A percentile compares a stretch with the other conserved stretches of the same genome.
Conservation (phyloP, 768 basidiomycete genomes). For the Russula foetens region DNA sequence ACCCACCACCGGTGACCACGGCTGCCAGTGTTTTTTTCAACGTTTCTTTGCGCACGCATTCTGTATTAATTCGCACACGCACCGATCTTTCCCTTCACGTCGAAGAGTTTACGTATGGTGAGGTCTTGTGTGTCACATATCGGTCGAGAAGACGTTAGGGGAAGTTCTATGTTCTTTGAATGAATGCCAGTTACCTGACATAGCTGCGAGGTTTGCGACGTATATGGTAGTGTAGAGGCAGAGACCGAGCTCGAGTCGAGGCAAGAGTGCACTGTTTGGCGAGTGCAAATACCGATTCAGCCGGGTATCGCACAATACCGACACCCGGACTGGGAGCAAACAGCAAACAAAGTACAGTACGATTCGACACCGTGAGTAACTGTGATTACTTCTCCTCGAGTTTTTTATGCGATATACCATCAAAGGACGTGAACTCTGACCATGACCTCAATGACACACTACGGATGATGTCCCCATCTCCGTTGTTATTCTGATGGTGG, state of each 20-base stretch:
- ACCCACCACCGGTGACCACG: conserved; percentile 76
- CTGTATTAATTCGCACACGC: neutral
- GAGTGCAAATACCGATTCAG: too few relatives aligned
- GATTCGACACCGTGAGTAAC: too few relatives aligned
- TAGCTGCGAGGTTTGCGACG: neutral
- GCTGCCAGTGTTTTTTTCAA: conserved; percentile 31
- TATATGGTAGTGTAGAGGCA: neutral
- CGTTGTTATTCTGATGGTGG: too few relatives aligned
- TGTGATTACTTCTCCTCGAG: too few relatives aligned
- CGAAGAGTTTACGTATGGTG: conserved; percentile 14
- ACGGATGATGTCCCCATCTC: too few relatives aligned
- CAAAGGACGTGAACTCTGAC: too few relatives aligned
- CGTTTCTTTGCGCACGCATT: neutral
- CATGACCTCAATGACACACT: too few relatives aligned
- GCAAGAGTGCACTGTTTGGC: neutral
- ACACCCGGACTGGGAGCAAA: too few relatives aligned
- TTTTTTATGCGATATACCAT: too few relatives aligned
- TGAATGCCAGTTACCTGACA: neutral
- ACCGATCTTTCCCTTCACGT: conserved; percentile 21
- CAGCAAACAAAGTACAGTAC: too few relatives aligned
- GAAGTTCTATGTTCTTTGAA: neutral
- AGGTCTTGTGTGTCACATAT: conserved; percentile 7
- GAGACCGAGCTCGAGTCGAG: too few relatives aligned
- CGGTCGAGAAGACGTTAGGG: neutral
- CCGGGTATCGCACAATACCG: too few relatives aligned